Conservation (phyloP, 1,284 basidiomycete species). For the Marasmius tenuissimus region DNA sequence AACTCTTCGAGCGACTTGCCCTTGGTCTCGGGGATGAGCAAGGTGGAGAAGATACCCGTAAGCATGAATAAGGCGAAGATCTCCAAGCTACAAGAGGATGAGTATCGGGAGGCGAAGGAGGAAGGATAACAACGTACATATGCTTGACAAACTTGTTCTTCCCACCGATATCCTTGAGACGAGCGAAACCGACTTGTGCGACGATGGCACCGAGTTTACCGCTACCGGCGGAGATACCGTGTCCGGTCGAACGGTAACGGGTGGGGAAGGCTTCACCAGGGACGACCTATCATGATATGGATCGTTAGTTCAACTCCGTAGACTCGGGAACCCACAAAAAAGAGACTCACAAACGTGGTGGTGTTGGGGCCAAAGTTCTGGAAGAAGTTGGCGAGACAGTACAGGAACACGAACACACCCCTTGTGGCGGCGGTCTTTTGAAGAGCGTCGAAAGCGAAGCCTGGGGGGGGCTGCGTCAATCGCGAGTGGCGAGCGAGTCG, state of each 20-base stretch:
- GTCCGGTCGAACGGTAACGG: slow-evolving; percentile 79
- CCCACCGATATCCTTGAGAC: slow-evolving; percentile 68
- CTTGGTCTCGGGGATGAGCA: slow-evolving; percentile 79
- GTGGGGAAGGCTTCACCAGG: slow-evolving; percentile 89
- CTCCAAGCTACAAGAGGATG: slow-evolving; percentile 45
- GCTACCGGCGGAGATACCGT: slow-evolving; percentile 83
- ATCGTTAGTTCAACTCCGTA: slow-evolving; percentile 35
- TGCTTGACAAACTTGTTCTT: slow-evolving; percentile 59
- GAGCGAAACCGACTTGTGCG: slow-evolving; percentile 78
- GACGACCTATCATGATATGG: slow-evolving; percentile 76
- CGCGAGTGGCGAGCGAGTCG: slow-evolving; percentile 17
- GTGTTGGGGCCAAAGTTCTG: slow-evolving; percentile 61
- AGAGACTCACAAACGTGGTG: slow-evolving; percentile 10
- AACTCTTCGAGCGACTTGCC: slow-evolving; percentile 66
- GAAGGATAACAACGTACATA: slow-evolving; percentile 42
- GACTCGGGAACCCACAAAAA: slow-evolving; percentile 30
- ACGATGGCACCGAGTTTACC: slow-evolving; percentile 86
- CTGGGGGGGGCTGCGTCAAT: slow-evolving; percentile 31
- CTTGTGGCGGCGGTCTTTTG: slow-evolving; percentile 48
- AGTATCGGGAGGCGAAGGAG: slow-evolving; percentile 6
- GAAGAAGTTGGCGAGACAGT: slow-evolving; percentile 76
- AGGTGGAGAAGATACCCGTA: slow-evolving; percentile 75
- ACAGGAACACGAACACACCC: slow-evolving; percentile 76
- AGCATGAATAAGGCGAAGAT: slow-evolving; percentile 82
- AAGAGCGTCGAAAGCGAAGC: slow-evolving; percentile 74